Base-by-base conservation (phyloP, 2,329 filamentous ascomycete genomes). In the Ophiosphaerella korrae region DNA sequence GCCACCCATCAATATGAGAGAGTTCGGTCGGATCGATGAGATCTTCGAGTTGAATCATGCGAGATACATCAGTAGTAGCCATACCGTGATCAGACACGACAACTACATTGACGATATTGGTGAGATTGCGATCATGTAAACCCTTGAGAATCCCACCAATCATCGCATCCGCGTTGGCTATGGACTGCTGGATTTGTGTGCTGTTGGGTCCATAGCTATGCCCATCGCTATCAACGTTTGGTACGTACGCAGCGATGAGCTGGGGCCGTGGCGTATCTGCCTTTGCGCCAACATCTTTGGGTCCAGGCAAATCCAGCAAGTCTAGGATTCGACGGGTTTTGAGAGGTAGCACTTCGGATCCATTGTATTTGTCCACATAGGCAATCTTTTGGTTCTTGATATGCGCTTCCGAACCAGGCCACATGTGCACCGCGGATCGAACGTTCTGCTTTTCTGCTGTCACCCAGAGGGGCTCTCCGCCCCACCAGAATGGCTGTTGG, bases 81-180 rank as follows among this genome's bases (percentile, higher is more conserved):
- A 99, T 99, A 43, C 94, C 94, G 70, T 99, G 94, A 70, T 99
- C 94, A 0, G 92, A 97, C 2, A 99, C 93, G n/a, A 99, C 82
- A 31, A 99, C 86, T 7, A 99, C 83, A 60, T 99, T 99, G 68
- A 97, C 90, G 53, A 99, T 89, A 16, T 88, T 71, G 0, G 92
- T 96, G 43, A 99, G 77, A 69, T 97, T 97, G 42, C 94, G 86
- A 40, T 82, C 76, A 54, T 92, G 84, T 0, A 99, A 79, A 0
- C 92, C 92, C 1, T 79, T 73, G 66, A 97, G 88, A 1, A 99
- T 77, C 18, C 82, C 73, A 24, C 86, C 88, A 23, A 99, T 78
- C 90, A 97, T 95, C 2, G 74, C 76, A 71, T 99, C 94, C 1
- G 90, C 92, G n/a, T 83, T 77, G 1, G 78, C 77, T 53, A 99